Conservation (phyloP, 2,329 filamentous ascomycete genomes). For the Pseudocercospora fijiensis region DNA sequence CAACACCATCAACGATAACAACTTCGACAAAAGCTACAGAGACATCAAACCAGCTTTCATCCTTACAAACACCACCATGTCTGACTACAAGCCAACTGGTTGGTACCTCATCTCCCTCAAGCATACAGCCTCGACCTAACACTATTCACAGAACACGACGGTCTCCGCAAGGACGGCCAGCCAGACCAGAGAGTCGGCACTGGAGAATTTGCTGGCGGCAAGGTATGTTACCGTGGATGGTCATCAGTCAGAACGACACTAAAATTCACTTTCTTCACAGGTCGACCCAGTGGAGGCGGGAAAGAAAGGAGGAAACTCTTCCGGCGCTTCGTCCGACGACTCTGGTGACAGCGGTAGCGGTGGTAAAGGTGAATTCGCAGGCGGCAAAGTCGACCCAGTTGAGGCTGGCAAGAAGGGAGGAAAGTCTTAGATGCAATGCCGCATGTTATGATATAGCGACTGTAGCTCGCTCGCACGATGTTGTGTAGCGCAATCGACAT, state of each 20-base stretch:
- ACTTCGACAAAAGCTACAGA: constrained; percentile 11
- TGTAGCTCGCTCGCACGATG: neutral
- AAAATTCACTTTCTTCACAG: constrained; percentile 24
- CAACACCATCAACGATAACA: constrained; percentile 14
- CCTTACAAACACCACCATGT: constrained; percentile 30
- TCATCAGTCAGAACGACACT: neutral
- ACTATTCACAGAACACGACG: constrained; percentile 41
- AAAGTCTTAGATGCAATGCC: constrained; percentile 12
- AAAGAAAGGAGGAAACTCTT: constrained; percentile 40
- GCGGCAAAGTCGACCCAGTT: constrained; percentile 25
- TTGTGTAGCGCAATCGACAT: neutral
- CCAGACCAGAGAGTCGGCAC: constrained; percentile 46
- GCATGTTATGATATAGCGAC: neutral
- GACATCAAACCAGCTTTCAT: constrained; percentile 1
- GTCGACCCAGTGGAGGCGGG: constrained; percentile 46
- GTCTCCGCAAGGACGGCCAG: constrained; percentile 46
- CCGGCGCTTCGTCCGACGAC: constrained; percentile 18
- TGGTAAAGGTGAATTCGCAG: constrained; percentile 28
- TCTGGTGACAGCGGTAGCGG: constrained; percentile 23
- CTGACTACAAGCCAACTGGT: constrained; percentile 42
- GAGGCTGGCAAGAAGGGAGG: constrained; percentile 19
- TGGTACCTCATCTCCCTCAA: neutral
- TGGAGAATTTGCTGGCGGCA: constrained; percentile 44
- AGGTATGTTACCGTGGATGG: neutral
- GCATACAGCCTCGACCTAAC: neutral